A percentile compares a stretch with the other conserved stretches of the same genome.
Conservation (phyloP, 306 rosid genomes). For the Pyrus pyrifolia region DNA sequence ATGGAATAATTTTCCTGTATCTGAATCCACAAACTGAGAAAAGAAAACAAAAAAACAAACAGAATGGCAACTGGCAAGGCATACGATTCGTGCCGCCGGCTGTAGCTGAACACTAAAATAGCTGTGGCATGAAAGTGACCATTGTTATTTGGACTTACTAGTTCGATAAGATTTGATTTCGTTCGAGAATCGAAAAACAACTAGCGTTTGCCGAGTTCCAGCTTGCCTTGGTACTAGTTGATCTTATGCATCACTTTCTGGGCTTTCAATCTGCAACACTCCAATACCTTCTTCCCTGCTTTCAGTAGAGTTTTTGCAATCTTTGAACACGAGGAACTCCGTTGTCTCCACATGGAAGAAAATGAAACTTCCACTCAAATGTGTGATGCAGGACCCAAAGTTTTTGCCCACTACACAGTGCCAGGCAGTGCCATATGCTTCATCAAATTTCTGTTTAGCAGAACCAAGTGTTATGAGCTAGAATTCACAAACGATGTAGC, state of each 20-base stretch:
- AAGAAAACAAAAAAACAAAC: too few relatives aligned
- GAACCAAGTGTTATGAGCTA: background rate
- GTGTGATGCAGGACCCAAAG: constrained; percentile 69
- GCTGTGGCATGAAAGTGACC: background rate
- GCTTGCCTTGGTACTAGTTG: background rate
- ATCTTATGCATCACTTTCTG: constrained; percentile 12
- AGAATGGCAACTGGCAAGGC: background rate
- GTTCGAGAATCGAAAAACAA: background rate
- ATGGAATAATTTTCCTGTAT: background rate
- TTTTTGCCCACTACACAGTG: constrained; percentile 62
- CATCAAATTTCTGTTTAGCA: constrained; percentile 46
- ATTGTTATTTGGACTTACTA: background rate
- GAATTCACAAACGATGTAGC: background rate
- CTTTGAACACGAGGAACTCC: constrained; percentile 74
- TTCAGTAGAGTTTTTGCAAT: constrained; percentile 42
- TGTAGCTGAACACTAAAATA: background rate
- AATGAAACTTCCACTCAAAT: constrained; percentile 51
- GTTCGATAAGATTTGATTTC: background rate
- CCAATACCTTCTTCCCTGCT: constrained; percentile 46
- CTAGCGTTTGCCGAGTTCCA: background rate
- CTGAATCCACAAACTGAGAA: background rate
- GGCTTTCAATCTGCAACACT: constrained; percentile 24
- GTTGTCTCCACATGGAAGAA: constrained; percentile 55
- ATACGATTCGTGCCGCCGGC: background rate
- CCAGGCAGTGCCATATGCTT: constrained; percentile 64